These are phyloP conservation scores for Beauveria asiatica DNA, from an alignment of 2,329 filamentous ascomycete species.

Conservation along the genomic window DNA sequence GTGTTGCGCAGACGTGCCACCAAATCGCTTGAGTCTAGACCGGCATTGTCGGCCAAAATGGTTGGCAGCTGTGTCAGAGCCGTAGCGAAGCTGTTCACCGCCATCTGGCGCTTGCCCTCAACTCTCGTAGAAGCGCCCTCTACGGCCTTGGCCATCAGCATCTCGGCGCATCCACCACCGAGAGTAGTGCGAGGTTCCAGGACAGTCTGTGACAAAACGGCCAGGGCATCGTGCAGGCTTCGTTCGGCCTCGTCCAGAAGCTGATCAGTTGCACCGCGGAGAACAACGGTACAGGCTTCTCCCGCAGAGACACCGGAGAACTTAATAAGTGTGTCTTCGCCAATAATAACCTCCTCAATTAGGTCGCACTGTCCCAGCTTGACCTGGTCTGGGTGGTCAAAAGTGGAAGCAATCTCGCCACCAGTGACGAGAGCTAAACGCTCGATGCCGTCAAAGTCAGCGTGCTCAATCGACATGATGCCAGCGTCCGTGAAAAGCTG, in stretches of 20 bases:
- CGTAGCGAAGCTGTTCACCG: slow-evolving; percentile 80
- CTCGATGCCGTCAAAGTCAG: slow-evolving; percentile 97
- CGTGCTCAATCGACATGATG: slow-evolving; percentile 97
- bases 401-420: slow-evolving; percentile 94
- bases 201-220: slow-evolving; percentile 93
- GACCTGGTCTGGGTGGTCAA: slow-evolving; percentile 95
- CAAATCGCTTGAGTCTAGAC: slow-evolving; percentile 89
- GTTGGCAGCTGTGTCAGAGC: slow-evolving; percentile 91
- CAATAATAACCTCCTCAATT: slow-evolving; percentile 97
- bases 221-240: slow-evolving; percentile 89
- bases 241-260: slow-evolving; percentile 94
- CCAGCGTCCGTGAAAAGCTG: slow-evolving; percentile 96
- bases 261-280: slow-evolving; percentile 93
- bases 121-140: slow-evolving; percentile 89
- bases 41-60: slow-evolving; percentile 94
- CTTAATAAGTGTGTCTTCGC: slow-evolving; percentile 93
- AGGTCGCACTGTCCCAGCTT: slow-evolving; percentile 91
- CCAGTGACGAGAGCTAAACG: slow-evolving; percentile 89
- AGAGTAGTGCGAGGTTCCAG: slow-evolving; percentile 90
- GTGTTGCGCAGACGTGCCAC: slow-evolving; percentile 86
- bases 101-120: slow-evolving; percentile 92
- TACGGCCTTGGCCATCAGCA: slow-evolving; percentile 98
- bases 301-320: slow-evolving; percentile 95
- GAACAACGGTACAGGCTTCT: slow-evolving; percentile 90
- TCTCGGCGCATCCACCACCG: slow-evolving; percentile 93